Evolutionary conservation across 148 eudicot genomes (phyloP).

Genomic region (Amaranthus hypochondriacus): DNA sequence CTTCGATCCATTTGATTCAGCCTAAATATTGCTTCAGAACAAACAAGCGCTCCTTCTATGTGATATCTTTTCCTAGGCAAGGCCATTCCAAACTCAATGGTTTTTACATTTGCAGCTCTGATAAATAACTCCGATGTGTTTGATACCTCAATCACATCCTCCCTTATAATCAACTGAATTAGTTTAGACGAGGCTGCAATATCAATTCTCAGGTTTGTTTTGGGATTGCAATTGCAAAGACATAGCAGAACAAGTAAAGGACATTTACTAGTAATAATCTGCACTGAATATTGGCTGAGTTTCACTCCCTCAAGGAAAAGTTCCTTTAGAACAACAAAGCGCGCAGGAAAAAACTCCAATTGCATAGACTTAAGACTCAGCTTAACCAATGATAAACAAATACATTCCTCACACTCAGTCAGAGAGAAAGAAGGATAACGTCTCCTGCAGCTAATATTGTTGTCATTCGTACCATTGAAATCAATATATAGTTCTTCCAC

Average conservation of each 20-base stretch:
- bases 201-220: neutral
- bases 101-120: slow-evolving; percentile 3
- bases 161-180: slow-evolving; percentile 12
- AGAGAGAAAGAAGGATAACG: neutral
- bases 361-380: slow-evolving; percentile 9
- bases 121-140: neutral
- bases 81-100: slow-evolving; percentile 11
- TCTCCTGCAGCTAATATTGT: neutral
- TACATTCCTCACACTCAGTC: neutral
- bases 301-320: slow-evolving; percentile 16
- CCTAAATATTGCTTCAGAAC: slow-evolving; percentile 11
- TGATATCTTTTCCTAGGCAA: slow-evolving; percentile 15
- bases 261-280: slow-evolving; percentile 12
- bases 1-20: slow-evolving; percentile 16
- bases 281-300: slow-evolving; percentile 3
- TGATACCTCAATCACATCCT: slow-evolving; percentile 1
- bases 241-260: slow-evolving; percentile 17
- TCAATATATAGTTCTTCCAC: slow-evolving; percentile 16
- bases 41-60: neutral
- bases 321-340: slow-evolving; percentile 8
- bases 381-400: slow-evolving; percentile 8
- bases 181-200: slow-evolving; percentile 6
- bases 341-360: slow-evolving; percentile 8
- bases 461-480: slow-evolving; percentile 14
- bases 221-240: slow-evolving; percentile 16